A percentile compares a stretch with the other conserved stretches of the same genome.
phyloP scores from a whole-genome alignment of 768 basidiomycete genomes.

The Russula compacta region DNA sequence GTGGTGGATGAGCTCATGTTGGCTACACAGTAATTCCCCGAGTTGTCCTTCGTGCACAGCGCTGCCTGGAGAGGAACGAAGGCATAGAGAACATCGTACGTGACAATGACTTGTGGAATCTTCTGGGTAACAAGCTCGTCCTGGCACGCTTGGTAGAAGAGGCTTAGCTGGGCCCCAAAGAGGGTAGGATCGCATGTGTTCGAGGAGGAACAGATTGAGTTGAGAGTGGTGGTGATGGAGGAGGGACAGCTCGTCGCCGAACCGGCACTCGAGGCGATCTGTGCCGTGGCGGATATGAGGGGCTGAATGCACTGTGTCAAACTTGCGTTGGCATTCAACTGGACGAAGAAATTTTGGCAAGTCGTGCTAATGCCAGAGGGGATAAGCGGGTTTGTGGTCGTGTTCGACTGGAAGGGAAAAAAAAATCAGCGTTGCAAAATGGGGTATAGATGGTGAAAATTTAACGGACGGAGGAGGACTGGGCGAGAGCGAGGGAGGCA shows the following conservation, averaged over 20 bases:
- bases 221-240: slow-evolving; percentile 44
- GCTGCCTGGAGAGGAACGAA: slow-evolving; percentile 56
- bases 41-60: slow-evolving; percentile 69
- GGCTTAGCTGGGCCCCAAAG: slow-evolving; percentile 51
- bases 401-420: not conserved
- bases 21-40: slow-evolving; percentile 59
- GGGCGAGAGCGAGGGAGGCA: slow-evolving; percentile 41
- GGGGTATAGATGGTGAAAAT: not conserved
- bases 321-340: slow-evolving; percentile 50
- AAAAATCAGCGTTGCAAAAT: slow-evolving; percentile 25
- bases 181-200: slow-evolving; percentile 45
- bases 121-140: slow-evolving; percentile 52
- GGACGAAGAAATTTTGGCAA: slow-evolving; percentile 51
- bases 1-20: slow-evolving; percentile 30
- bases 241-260: slow-evolving; percentile 29
- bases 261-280: slow-evolving; percentile 41
- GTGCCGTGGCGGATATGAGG: slow-evolving; percentile 49
- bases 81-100: slow-evolving; percentile 78
- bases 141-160: slow-evolving; percentile 65
- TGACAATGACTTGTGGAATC: slow-evolving; percentile 41
- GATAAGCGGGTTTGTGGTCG: slow-evolving; percentile 42
- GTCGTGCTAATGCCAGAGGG: slow-evolving; percentile 50
- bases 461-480: slow-evolving; percentile 23
- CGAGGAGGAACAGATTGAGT: slow-evolving; percentile 43
- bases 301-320: slow-evolving; percentile 54